Conservation (phyloP, 2,329 filamentous ascomycete species). For the Emmonsiellopsis sp. region DNA sequence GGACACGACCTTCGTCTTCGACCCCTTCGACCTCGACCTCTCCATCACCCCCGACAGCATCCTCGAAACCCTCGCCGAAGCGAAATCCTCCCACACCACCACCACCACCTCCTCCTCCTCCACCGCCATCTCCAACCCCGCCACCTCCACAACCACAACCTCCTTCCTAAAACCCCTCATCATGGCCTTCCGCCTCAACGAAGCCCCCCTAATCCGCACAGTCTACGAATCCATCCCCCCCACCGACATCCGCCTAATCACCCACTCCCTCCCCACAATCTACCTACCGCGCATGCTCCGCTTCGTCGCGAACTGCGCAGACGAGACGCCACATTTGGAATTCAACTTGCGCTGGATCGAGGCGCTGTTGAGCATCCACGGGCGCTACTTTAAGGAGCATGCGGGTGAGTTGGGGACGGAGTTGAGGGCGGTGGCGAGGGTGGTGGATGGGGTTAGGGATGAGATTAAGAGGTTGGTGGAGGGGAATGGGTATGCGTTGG, state of each 20-base stretch:
- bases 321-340: constrained; percentile 86
- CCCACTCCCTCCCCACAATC: constrained; percentile 68
- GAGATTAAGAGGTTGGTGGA: constrained; percentile 77
- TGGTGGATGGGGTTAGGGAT: constrained; percentile 67
- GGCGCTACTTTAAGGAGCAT: constrained; percentile 73
- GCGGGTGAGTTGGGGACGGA: constrained; percentile 73
- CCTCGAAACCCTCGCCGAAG: constrained; percentile 55
- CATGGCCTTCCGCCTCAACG: constrained; percentile 95
- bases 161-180: constrained; percentile 78
- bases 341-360: constrained; percentile 93
- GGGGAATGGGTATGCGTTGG: constrained; percentile 80
- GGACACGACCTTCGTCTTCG: constrained; percentile 75
- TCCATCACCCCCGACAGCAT: constrained; percentile 84
- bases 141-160: constrained; percentile 49
- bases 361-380: constrained; percentile 68
- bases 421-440: constrained; percentile 70
- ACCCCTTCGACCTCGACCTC: constrained; percentile 92
- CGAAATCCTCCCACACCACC: constrained; percentile 20
- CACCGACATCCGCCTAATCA: constrained; percentile 64
- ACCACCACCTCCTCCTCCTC: background rate
- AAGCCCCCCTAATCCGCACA: constrained; percentile 66
- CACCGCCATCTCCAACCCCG: background rate
- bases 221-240: constrained; percentile 79
- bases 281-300: constrained; percentile 79
- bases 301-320: constrained; percentile 78